Base-by-base conservation (phyloP, 2,329 filamentous ascomycete species). In the Emericellopsis atlantica region DNA sequence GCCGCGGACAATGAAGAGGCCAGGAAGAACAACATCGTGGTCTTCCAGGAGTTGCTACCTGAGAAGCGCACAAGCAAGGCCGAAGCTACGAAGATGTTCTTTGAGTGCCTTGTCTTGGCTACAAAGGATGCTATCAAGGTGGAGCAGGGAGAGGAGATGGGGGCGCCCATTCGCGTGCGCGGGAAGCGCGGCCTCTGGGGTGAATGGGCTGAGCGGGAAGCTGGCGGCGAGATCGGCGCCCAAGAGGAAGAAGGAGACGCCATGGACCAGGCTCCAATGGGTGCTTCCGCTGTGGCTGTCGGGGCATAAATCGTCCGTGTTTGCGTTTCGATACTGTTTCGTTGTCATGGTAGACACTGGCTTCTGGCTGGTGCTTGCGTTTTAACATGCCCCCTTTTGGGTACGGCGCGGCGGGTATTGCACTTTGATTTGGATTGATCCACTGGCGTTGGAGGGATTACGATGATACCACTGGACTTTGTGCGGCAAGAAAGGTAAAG, bases 51-150 rank as follows among this genome's bases (percentile, higher is more conserved):
- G 43, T 72, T 98, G 37, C 73, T 95, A 29, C 92, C 92, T 0
- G 86, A 94, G 61, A 66, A 72, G 48, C 76, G 74, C 45, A 90
- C 90, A 1, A 87, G 75, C 49, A 85, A 86, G 60, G 83, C 84
- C 8, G 92, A 96, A 53, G 92, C 92, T 1, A 98, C 92, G 35
- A 95, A 95, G 72, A 95, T 98, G 88, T 98, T 98, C 67, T 98
- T 98, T 53, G 92, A 98, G 64, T 82, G 92, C 41, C 71, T 98
- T 21, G 92, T 98, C 4, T 72, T 98, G 37, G 92, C 90, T 5
- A 98, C 92, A 34, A 98, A 98, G 66, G 92, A 98, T 57, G 92
- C 92, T 23, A 84, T 98, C 64, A 95, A 95, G 64, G 87, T 96
- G 22, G 90, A 96, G 57, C 92, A 98, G 62, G 74, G 75, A 38